These are phyloP conservation scores for Phytopythium mirpurense DNA, from an alignment of 352 stramenopile species.

Conservation along the genomic window DNA sequence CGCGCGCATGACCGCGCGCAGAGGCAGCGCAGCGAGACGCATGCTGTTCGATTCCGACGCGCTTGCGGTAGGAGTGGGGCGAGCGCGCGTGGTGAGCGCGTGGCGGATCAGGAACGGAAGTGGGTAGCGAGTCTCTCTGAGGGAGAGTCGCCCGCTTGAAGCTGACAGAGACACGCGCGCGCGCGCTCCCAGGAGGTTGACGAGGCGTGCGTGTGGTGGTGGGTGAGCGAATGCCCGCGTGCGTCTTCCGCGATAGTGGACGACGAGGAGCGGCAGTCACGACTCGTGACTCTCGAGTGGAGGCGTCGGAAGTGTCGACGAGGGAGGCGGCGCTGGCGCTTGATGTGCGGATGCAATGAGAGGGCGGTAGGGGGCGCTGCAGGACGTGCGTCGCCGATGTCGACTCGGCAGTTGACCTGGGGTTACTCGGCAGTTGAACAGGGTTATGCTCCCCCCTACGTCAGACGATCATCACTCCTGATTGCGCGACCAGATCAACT, in stretches of 20 bases:
- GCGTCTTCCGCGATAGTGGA: not conserved
- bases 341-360: not conserved
- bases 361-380: not conserved
- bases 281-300: no score
- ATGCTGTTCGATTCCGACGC: not conserved
- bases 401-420: not conserved
- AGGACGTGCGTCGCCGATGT: not conserved
- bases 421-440: no score
- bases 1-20: not conserved
- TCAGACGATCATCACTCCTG: constrained; percentile 2
- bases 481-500: not conserved
- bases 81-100: no score
- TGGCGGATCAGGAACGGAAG: not conserved
- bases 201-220: not conserved
- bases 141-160: not conserved
- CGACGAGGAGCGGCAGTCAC: not conserved
- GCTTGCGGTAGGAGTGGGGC: no score
- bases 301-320: not conserved
- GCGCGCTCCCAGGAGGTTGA: not conserved
- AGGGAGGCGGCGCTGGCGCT: not conserved
- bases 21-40: constrained; percentile 1
- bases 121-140: not conserved
- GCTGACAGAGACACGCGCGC: constrained; percentile 1
- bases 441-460: not conserved
- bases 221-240: not conserved